A percentile compares a stretch with the other conserved stretches of the same genome.
phyloP scores from a whole-genome alignment of 495 filamentous ascomycete genomes.

The Neurospora sp. region DNA sequence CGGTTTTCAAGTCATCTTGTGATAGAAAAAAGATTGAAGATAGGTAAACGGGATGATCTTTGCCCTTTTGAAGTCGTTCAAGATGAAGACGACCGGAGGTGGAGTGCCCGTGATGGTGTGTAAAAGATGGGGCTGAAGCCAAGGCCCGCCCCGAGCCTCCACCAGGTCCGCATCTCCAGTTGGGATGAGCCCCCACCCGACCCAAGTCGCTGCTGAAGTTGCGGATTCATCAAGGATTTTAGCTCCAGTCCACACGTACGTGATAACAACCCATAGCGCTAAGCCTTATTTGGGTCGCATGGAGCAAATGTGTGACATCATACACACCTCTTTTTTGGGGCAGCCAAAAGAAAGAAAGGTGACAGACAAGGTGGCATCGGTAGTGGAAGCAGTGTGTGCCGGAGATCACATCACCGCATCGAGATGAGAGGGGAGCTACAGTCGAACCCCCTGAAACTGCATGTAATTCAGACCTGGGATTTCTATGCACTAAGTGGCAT shows the following conservation, averaged over 20 bases:
- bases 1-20: too few species aligned
- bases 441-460: too few species aligned
- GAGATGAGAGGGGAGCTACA: too few species aligned
- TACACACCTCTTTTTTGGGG: neutral
- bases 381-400: neutral
- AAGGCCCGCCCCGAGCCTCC: neutral
- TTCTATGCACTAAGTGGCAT: too few species aligned
- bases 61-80: neutral
- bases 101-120: neutral
- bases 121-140: neutral
- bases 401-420: too few species aligned
- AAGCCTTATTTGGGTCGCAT: neutral
- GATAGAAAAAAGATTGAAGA: neutral
- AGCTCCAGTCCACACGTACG: neutral
- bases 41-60: neutral
- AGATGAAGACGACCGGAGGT: neutral
- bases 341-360: neutral
- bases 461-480: too few species aligned
- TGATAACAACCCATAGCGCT: neutral
- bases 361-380: neutral
- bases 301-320: neutral
- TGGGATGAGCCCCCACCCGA: neutral
- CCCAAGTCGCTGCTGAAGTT: too few species aligned
- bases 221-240: too few species aligned
- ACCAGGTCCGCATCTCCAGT: neutral